A percentile compares a stretch with the other conserved stretches of the same genome.
phyloP scores from a whole-genome alignment of 768 basidiomycete species.

The Kondoa malvinella region DNA sequence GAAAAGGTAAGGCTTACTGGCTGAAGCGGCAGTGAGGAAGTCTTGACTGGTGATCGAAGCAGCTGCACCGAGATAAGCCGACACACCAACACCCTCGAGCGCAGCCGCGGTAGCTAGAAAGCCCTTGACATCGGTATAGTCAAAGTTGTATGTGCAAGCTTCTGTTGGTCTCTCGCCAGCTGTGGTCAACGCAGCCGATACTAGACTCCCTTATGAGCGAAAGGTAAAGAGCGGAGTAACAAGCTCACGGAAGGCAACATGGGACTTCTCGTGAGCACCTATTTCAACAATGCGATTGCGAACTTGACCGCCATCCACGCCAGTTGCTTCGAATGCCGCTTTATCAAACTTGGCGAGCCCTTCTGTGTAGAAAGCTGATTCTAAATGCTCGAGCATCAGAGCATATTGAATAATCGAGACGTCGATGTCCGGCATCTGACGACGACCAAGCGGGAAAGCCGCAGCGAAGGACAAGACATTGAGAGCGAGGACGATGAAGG shows the following conservation, averaged over 20 bases:
- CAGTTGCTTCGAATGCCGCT: constrained; percentile 37
- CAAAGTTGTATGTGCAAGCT: constrained; percentile 39
- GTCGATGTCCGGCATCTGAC: background rate
- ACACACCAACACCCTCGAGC: constrained; percentile 41
- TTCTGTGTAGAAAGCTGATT: constrained; percentile 28
- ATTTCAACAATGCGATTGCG: constrained; percentile 42
- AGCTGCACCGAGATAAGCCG: constrained; percentile 46
- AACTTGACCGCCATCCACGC: constrained; percentile 35
- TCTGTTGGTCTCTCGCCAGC: background rate
- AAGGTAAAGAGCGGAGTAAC: constrained; percentile 33
- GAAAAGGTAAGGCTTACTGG: constrained; percentile 30
- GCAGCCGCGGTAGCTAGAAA: constrained; percentile 40
- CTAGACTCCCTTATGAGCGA: constrained; percentile 38
- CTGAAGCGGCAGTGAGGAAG: constrained; percentile 44
- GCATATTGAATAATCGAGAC: constrained; percentile 7
- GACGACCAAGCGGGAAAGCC: background rate
- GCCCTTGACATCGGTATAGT: constrained; percentile 37
- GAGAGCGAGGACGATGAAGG: background rate
- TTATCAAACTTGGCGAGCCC: constrained; percentile 36
- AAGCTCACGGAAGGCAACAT: constrained; percentile 40
- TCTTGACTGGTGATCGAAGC: constrained; percentile 38
- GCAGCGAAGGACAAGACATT: background rate
- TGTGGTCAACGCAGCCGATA: background rate
- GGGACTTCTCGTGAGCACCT: constrained; percentile 40
- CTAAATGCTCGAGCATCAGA: constrained; percentile 21